These are phyloP conservation scores for Rhododendron ferrugineum DNA, from an alignment of 148 eudicot genomes.

Conservation along the genomic window DNA sequence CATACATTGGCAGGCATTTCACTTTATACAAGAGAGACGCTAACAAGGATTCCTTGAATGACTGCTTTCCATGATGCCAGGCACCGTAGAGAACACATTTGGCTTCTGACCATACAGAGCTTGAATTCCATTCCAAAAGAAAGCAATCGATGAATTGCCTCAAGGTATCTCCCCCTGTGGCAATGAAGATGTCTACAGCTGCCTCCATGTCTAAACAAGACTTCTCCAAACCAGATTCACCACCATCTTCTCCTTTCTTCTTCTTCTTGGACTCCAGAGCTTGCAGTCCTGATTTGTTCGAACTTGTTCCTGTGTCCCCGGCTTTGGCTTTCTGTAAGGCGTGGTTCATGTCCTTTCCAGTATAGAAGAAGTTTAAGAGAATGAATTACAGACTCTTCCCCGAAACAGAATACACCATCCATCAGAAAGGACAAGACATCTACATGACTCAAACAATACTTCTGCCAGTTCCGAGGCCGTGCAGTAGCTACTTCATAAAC, in stretches of 20 bases:
- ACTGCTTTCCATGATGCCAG: slow-evolving; percentile 91
- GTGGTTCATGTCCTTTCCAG: slow-evolving; percentile 68
- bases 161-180: slow-evolving; percentile 61
- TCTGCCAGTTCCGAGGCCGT: slow-evolving; percentile 98
- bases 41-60: slow-evolving; percentile 71
- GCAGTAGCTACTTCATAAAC: slow-evolving; percentile 75
- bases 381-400: slow-evolving; percentile 91
- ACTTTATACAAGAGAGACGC: slow-evolving; percentile 70
- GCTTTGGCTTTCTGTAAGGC: slow-evolving; percentile 55
- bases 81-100: slow-evolving; percentile 44
- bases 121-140: slow-evolving; percentile 93
- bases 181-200: slow-evolving; percentile 61
- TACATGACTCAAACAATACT: slow-evolving; percentile 80
- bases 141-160: slow-evolving; percentile 80
- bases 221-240: slow-evolving; percentile 73
- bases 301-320: slow-evolving; percentile 56
- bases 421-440: slow-evolving; percentile 77
- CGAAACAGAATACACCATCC: slow-evolving; percentile 78
- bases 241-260: slow-evolving; percentile 91
- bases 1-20: slow-evolving; percentile 80
- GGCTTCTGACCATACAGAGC: slow-evolving; percentile 57
- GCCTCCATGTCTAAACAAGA: slow-evolving; percentile 90
- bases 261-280: slow-evolving; percentile 80
- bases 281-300: slow-evolving; percentile 56
- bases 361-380: slow-evolving; percentile 75